phyloP scores from a whole-genome alignment of 2,329 filamentous ascomycete genomes.

The Paraphaeosphaeria sporulosa region DNA sequence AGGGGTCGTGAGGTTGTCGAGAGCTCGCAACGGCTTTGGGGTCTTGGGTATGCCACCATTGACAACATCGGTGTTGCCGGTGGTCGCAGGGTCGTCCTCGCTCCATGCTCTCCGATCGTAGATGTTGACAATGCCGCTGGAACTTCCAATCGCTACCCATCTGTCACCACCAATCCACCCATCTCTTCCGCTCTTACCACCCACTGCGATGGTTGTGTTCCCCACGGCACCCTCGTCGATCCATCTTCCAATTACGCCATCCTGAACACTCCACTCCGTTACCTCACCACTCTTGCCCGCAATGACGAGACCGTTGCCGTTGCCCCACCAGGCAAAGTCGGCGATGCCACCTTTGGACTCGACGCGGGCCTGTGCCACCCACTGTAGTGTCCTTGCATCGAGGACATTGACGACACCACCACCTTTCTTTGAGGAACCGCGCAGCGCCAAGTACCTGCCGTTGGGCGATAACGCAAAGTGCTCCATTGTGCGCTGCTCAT shows the following conservation, averaged over 20 bases:
- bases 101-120: slow-evolving; percentile 81
- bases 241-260: slow-evolving; percentile 82
- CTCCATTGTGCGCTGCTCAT: slow-evolving; percentile 92
- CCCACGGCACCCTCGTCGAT: slow-evolving; percentile 88
- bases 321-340: slow-evolving; percentile 92
- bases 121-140: slow-evolving; percentile 88
- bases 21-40: slow-evolving; percentile 74
- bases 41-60: slow-evolving; percentile 65
- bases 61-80: slow-evolving; percentile 28
- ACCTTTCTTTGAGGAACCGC: slow-evolving; percentile 81
- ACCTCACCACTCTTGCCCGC: slow-evolving; percentile 87
- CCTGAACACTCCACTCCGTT: slow-evolving; percentile 81
- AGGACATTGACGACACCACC: slow-evolving; percentile 89
- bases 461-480: slow-evolving; percentile 86
- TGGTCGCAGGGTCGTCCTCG: slow-evolving; percentile 33
- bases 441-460: slow-evolving; percentile 83
- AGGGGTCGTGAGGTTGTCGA: slow-evolving; percentile 89
- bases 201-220: slow-evolving; percentile 81
- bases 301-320: slow-evolving; percentile 81
- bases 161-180: slow-evolving; percentile 75
- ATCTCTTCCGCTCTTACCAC: slow-evolving; percentile 70
- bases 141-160: slow-evolving; percentile 89
- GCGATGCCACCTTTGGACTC: slow-evolving; percentile 84
- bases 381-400: slow-evolving; percentile 81
- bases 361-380: slow-evolving; percentile 82